Base-by-base conservation (phyloP, 495 filamentous ascomycete species). In the Trichoderma gamsii region DNA sequence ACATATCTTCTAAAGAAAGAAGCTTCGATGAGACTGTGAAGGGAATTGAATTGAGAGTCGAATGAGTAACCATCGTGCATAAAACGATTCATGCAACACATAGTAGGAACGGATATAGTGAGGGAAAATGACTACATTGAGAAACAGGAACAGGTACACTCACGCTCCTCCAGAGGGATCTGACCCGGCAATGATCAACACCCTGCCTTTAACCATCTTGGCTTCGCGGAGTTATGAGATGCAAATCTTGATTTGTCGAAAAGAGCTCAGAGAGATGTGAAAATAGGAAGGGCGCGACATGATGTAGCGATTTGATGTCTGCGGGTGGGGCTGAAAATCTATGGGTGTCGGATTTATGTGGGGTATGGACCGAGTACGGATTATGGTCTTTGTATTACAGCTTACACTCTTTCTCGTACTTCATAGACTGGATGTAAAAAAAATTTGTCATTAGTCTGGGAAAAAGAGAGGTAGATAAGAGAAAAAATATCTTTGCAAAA, bases 91-190 rank as follows among this genome's bases (percentile, higher is more conserved):
- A 52, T 52, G 49, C 4, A 11, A n/a, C 21, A 21, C 4, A 23
- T 4, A 52, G 49, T 52, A 6, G 69, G 7, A 61, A 23, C 29
- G 38, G 0, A 16, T 46, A 25, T 43, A 67, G 15, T 25, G 29
- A 29, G 41, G 15, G 35, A 29, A 68, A 67, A 49, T 63, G 59
- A 23, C 13, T 63, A 15, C 2, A 56, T 61, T 64, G 41, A 43
- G 56, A 18, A 27, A 63, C 51, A 68, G 69, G 63, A 69, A 64
- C 64, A 71, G 66, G 69, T 38, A 69, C 68, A 81, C 90, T 80
- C 83, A 94, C 90, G 92, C 92, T 77, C 92, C 92, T 68, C 92
- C 92, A 18, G 91, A 94, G 73, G 89, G 89, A 74, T 96, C 92
- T 27, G 90, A 93, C 65, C 92, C 92, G 46, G 92, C 92, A 70